A percentile compares a stretch with the other conserved stretches of the same genome.
Conservation (phyloP, 192 early-diverging fungal genomes). For the Backusella tuberculispora region DNA sequence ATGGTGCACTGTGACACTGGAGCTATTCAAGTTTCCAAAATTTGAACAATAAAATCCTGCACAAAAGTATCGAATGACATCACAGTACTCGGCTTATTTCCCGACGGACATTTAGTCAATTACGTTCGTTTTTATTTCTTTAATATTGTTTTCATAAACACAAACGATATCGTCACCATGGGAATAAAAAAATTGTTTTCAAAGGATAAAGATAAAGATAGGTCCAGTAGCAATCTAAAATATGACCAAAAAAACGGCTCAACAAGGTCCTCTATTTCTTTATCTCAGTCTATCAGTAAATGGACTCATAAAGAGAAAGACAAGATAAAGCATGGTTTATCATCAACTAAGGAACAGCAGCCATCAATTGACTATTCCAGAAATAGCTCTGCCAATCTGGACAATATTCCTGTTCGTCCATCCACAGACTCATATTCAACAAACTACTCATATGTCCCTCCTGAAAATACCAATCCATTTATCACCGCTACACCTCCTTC, state of each 20-base stretch:
- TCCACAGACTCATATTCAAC: slow-evolving; percentile 8
- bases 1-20: not conserved
- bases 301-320: slow-evolving; percentile 16
- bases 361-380: not conserved
- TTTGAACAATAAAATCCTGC: slow-evolving; percentile 5
- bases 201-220: not conserved
- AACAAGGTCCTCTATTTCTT: slow-evolving; percentile 8
- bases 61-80: slow-evolving; percentile 3
- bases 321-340: not conserved
- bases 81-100: slow-evolving; percentile 1
- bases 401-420: not conserved
- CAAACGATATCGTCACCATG: not conserved
- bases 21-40: not conserved
- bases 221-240: not conserved
- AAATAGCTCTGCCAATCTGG: not conserved
- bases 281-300: slow-evolving; percentile 16
- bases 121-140: slow-evolving; percentile 1
- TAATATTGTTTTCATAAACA: slow-evolving; percentile 17
- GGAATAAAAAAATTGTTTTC: slow-evolving; percentile 22
- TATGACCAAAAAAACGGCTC: not conserved
- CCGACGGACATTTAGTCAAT: slow-evolving; percentile 6
- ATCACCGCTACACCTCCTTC: not conserved
- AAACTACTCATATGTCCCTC: not conserved
- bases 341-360: not conserved
- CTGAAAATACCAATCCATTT: slow-evolving; percentile 10